Evolutionary conservation across 2,329 filamentous ascomycete genomes (phyloP).

Genomic region (Paecilomyces dactylethromorphus): DNA sequence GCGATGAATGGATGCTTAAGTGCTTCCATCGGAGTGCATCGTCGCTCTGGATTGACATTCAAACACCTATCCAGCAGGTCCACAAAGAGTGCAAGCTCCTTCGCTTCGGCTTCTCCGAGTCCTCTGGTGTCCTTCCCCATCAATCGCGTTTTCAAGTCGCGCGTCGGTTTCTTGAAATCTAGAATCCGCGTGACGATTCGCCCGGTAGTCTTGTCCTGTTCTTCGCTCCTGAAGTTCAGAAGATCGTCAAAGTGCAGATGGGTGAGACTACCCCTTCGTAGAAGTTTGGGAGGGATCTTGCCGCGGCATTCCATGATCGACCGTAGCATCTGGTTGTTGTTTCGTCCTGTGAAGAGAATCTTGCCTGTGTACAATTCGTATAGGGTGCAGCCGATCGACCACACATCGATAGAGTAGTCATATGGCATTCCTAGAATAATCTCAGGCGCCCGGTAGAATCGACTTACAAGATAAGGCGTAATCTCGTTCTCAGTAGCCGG

Average conservation of each 20-base stretch:
- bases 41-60: constrained; percentile 84
- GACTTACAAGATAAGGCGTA: constrained; percentile 89
- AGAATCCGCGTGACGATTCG: constrained; percentile 54
- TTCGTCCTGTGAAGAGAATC: constrained; percentile 88
- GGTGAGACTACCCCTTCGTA: constrained; percentile 73
- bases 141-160: constrained; percentile 76
- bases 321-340: constrained; percentile 97
- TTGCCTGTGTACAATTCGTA: constrained; percentile 98
- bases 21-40: constrained; percentile 79
- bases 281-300: constrained; percentile 81
- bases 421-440: constrained; percentile 96
- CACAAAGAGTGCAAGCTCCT: constrained; percentile 75
- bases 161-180: constrained; percentile 60
- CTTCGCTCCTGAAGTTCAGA: constrained; percentile 76
- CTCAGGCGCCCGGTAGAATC: constrained; percentile 95
- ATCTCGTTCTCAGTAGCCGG: constrained; percentile 86
- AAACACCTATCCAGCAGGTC: constrained; percentile 86
- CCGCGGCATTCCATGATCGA: constrained; percentile 94
- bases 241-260: constrained; percentile 76
- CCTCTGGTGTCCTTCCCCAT: constrained; percentile 63
- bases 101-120: constrained; percentile 66
- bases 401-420: constrained; percentile 91
- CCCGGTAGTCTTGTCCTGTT: constrained; percentile 79
- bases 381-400: constrained; percentile 94
- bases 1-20: constrained; percentile 82